Evolutionary conservation across 176 grass and related monocot genomes (phyloP).

Genomic region (Dendrocalamus sinicus): DNA sequence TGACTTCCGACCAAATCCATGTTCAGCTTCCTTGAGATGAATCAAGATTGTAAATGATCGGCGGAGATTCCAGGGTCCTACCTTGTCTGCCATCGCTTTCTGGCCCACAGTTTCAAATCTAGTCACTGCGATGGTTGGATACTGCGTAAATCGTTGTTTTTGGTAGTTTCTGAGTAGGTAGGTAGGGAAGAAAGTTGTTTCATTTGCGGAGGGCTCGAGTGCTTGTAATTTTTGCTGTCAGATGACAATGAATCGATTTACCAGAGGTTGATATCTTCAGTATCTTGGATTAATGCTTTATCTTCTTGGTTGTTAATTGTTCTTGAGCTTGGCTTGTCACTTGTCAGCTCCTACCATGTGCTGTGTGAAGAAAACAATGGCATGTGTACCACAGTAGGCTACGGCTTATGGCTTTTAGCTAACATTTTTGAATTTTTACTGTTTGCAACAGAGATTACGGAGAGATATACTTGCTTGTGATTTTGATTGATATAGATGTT

Average conservation of each 20-base stretch:
- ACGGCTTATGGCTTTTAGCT: no score
- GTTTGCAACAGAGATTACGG: no score
- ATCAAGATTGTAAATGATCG: conserved; percentile 52
- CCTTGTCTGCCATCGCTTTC: background rate
- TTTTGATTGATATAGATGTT: no score
- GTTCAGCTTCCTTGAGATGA: conserved; percentile 40
- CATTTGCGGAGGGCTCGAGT: background rate
- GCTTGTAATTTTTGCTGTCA: conserved; percentile 44
- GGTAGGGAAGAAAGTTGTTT: conserved; percentile 20
- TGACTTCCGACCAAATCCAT: conserved; percentile 38
- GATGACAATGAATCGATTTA: conserved; percentile 36
- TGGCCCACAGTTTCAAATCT: conserved; percentile 13
- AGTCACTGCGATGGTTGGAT: conserved; percentile 28
- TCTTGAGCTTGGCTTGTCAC: conserved; percentile 42
- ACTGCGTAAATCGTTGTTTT: background rate
- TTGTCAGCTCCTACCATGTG: conserved; percentile 11
- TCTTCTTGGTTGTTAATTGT: conserved; percentile 25
- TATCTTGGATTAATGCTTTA: conserved; percentile 12
- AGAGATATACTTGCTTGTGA: no score
- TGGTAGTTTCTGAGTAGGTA: conserved; percentile 31
- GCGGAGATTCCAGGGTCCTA: background rate
- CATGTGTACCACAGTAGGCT: background rate
- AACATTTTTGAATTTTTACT: no score
- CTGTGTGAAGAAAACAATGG: conserved; percentile 22
- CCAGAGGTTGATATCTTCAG: conserved; percentile 24